Evolutionary conservation across 257 asterid species (phyloP).

Genomic region (Plantago major): DNA sequence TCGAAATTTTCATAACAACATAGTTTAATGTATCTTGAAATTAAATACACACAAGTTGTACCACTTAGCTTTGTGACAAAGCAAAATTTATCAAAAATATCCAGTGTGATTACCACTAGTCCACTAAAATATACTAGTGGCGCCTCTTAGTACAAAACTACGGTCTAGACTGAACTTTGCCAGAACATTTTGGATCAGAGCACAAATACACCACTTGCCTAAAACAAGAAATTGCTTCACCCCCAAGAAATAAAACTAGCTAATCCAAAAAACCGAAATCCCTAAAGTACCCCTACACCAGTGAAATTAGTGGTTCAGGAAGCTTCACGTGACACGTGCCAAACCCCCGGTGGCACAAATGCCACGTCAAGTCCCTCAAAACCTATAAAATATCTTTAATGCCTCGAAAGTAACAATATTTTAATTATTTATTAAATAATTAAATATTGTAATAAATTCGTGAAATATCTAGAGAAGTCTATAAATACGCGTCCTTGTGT

Average conservation of each 20-base stretch:
- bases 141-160: slow-evolving; percentile 1
- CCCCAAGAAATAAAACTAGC: slow-evolving; percentile 25
- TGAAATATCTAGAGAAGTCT: slow-evolving; percentile 43
- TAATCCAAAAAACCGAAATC: neutral
- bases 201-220: no score
- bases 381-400: slow-evolving; percentile 20
- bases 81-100: no score
- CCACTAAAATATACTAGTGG: no score
- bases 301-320: slow-evolving; percentile 28
- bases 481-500: slow-evolving; percentile 28
- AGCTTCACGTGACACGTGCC: slow-evolving; percentile 41
- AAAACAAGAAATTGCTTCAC: slow-evolving; percentile 24
- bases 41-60: no score
- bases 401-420: neutral
- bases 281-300: slow-evolving; percentile 19
- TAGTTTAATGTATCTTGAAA: no score
- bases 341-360: neutral
- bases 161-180: slow-evolving; percentile 23
- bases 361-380: slow-evolving; percentile 25
- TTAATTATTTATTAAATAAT: neutral
- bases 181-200: slow-evolving; percentile 12
- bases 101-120: no score
- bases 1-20: no score
- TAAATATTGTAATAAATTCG: neutral
- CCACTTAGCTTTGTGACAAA: no score